phyloP scores from a whole-genome alignment of 192 early-diverging fungal genomes.

The Allomyces macrogynus region DNA sequence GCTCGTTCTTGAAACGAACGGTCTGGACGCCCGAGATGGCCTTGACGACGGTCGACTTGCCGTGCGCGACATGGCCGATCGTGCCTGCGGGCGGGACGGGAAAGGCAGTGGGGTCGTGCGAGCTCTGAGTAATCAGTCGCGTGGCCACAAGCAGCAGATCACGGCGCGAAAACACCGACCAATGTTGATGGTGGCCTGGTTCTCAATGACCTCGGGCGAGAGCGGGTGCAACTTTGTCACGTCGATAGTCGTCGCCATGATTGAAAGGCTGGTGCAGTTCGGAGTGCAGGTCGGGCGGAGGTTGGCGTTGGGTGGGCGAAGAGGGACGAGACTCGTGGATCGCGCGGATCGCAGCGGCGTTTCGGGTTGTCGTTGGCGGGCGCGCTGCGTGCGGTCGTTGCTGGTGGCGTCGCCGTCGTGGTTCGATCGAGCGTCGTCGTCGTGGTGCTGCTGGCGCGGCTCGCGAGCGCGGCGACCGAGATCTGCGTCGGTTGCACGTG shows the following conservation, averaged over 20 bases:
- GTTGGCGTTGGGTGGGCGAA: too few species aligned
- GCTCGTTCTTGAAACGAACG: conserved; percentile 92
- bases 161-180: conserved; percentile 25
- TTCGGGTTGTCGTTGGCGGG: too few species aligned
- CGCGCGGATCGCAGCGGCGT: background rate
- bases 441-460: too few species aligned
- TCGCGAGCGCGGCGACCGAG: too few species aligned
- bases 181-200: conserved; percentile 99
- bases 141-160: background rate
- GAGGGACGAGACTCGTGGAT: too few species aligned
- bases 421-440: too few species aligned
- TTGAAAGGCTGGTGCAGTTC: background rate
- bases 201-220: conserved; percentile 86
- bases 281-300: too few species aligned
- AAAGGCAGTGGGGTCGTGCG: background rate
- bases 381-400: too few species aligned
- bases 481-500: too few species aligned
- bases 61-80: conserved; percentile 98
- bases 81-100: conserved; percentile 37
- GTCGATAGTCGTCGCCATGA: conserved; percentile 16
- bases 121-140: background rate
- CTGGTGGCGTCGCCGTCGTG: too few species aligned
- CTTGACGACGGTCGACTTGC: conserved; percentile 97
- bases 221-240: conserved; percentile 40
- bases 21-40: conserved; percentile 97